Conservation (phyloP, 2,329 filamentous ascomycete species). For the Raffaelea arxii region DNA sequence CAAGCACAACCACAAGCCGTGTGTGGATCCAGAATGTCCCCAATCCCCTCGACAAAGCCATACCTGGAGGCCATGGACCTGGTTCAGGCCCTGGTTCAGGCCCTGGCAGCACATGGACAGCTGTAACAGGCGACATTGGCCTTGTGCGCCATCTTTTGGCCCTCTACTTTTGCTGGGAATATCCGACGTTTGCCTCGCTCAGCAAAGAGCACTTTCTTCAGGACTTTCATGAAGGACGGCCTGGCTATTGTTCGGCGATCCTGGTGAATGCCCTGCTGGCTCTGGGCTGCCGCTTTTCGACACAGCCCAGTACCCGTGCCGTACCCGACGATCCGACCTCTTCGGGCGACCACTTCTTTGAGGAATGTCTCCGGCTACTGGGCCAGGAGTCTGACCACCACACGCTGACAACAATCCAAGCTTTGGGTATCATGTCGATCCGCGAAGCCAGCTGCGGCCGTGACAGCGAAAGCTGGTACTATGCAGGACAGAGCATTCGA, state of each 20-base stretch:
- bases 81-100: background rate
- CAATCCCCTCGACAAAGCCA: too few species aligned
- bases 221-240: constrained; percentile 51
- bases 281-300: constrained; percentile 59
- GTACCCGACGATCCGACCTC: constrained; percentile 52
- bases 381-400: constrained; percentile 48
- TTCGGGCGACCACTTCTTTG: constrained; percentile 66
- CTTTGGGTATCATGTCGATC: constrained; percentile 66
- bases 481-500: constrained; percentile 61
- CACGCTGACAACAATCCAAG: constrained; percentile 61
- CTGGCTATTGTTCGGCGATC: constrained; percentile 58
- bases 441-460: constrained; percentile 63
- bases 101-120: constrained; percentile 44
- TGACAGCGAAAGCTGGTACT: constrained; percentile 64
- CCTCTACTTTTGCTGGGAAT: constrained; percentile 67
- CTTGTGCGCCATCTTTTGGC: constrained; percentile 55
- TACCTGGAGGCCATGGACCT: too few species aligned
- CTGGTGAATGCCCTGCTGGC: constrained; percentile 57
- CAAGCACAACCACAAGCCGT: too few species aligned
- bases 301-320: constrained; percentile 52
- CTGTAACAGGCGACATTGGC: constrained; percentile 43
- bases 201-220: constrained; percentile 61
- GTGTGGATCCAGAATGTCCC: too few species aligned
- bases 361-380: constrained; percentile 54
- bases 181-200: constrained; percentile 64